A percentile compares a stretch with the other conserved stretches of the same genome.
Evolutionary conservation across 176 grass and related monocot species (phyloP).

Genomic region (Stipa capillata): DNA sequence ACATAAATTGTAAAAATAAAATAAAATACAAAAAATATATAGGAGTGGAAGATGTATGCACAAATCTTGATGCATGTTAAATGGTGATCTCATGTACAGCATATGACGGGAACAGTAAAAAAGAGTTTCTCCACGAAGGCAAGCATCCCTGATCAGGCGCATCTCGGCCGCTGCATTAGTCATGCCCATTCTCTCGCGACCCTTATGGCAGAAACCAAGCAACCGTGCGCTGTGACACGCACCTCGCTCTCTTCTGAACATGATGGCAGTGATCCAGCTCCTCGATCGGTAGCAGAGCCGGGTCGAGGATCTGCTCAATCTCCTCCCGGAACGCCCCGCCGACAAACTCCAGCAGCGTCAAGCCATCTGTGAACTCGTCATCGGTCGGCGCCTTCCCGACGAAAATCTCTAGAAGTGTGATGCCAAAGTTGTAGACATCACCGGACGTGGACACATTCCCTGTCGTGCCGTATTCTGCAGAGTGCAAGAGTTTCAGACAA

Average conservation of each 20-base stretch:
- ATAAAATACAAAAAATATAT: too few relatives aligned
- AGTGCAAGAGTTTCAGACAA: not conserved
- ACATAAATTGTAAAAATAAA: too few relatives aligned
- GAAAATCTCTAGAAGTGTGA: conserved; percentile 26
- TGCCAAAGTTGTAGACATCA: conserved; percentile 40
- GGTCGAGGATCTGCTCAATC: conserved; percentile 5
- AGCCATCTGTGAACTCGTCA: not conserved
- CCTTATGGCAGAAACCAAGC: not conserved
- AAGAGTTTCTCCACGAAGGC: too few relatives aligned
- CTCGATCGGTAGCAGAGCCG: not conserved
- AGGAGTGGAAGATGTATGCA: too few relatives aligned
- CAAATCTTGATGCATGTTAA: too few relatives aligned
- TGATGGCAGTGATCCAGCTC: not conserved
- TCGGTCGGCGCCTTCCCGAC: not conserved
- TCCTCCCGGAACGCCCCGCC: not conserved
- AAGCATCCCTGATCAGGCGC: not conserved
- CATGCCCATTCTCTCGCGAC: conserved; percentile 16
- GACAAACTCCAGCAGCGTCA: conserved; percentile 1
- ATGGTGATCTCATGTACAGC: too few relatives aligned
- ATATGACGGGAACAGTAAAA: too few relatives aligned
- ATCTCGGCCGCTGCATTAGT: not conserved
- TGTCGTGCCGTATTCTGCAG: conserved; percentile 14
- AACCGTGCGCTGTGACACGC: not conserved
- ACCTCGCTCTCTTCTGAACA: not conserved
- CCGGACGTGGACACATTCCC: not conserved